phyloP scores from a whole-genome alignment of 192 early-diverging fungal species.

The Rhizophlyctis rosea region DNA sequence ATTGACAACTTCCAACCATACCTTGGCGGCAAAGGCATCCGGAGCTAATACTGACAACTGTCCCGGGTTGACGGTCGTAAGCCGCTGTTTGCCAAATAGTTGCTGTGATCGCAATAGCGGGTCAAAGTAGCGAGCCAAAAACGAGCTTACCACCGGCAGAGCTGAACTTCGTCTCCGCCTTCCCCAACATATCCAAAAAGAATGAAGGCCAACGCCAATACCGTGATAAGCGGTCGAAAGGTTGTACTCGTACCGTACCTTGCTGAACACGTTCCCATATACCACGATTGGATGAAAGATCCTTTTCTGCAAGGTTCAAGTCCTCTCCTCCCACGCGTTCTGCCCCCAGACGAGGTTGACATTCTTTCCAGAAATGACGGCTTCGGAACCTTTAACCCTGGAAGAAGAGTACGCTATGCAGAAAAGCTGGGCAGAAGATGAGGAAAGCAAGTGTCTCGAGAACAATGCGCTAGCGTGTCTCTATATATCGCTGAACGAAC shows the following conservation, averaged over 20 bases:
- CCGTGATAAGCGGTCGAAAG: slow-evolving; percentile 30
- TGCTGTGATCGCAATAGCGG: no score
- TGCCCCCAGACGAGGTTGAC: not conserved
- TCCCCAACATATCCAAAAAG: no score
- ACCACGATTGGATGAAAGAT: slow-evolving; percentile 96
- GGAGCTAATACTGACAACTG: no score
- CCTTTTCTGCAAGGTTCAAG: slow-evolving; percentile 72
- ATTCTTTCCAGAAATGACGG: slow-evolving; percentile 75
- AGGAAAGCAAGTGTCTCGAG: slow-evolving; percentile 56
- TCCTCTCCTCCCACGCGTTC: not conserved
- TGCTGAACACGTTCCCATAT: slow-evolving; percentile 76
- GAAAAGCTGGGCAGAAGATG: slow-evolving; percentile 79
- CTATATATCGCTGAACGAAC: no score
- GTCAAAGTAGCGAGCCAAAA: no score
- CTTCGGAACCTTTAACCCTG: slow-evolving; percentile 87
- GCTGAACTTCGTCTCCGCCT: no score
- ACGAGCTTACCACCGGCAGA: no score
- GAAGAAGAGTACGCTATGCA: slow-evolving; percentile 97
- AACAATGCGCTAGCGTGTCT: slow-evolving; percentile 1
- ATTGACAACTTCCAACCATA: no score
- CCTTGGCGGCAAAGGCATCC: no score
- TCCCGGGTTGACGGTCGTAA: no score
- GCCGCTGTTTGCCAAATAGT: no score
- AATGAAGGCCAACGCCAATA: slow-evolving; percentile 27
- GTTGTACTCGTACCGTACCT: slow-evolving; percentile 81